Evolutionary conservation across 371 early-diverging fungal species (phyloP), one percentile per base, ranked within the genome.

Genomic region (Lichtheimia corymbifera): DNA sequence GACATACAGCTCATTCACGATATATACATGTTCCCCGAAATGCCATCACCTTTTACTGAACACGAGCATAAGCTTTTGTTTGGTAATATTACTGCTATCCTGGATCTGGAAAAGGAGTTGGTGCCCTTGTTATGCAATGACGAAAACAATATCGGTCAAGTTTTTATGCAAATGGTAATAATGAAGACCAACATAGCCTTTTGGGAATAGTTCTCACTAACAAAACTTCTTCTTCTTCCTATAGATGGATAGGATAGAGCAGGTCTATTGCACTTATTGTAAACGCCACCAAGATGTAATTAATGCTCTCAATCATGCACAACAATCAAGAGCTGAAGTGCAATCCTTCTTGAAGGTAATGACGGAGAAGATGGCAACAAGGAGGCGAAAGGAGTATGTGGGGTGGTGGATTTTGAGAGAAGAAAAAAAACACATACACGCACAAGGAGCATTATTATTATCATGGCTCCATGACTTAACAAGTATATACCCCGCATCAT

Each of bases 181-280:
- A 35, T 35, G 35, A 35, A 35, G 9, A 35, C 35, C 35, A 35
- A 11, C 35, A 35, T 35, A 9, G 35, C 35, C 9, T 35, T 35
- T 35, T 35, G 35, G 35, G 11, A 0, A 35, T 35, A 35, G 35
- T 1, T 11, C 2, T 11, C 35, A 9, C 35, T 35, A 2, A 35
- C 11, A 1, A 35, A 35, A 11, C 35, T 35, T 35, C 35, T 11
- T 35, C 2, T 35, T 11, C 35, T 35, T 25, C 11, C 13, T 51
- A 59, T 71, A 80, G 84, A 83, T 76, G 64, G 62, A 61, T 9
- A 63, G 67, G 7, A 82, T 91, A 17, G 85, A 87, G 27, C 72
- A 73, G 5, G 74, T 85, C 0, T 93, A 90, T 68, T 78, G 82
- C n/a, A 86, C 86, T 17, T 93, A 90, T 61, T 91, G 91, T 71